These are phyloP conservation scores for Penicillium sp. DNA, from an alignment of 2,329 filamentous ascomycete genomes.

Conservation along the genomic window DNA sequence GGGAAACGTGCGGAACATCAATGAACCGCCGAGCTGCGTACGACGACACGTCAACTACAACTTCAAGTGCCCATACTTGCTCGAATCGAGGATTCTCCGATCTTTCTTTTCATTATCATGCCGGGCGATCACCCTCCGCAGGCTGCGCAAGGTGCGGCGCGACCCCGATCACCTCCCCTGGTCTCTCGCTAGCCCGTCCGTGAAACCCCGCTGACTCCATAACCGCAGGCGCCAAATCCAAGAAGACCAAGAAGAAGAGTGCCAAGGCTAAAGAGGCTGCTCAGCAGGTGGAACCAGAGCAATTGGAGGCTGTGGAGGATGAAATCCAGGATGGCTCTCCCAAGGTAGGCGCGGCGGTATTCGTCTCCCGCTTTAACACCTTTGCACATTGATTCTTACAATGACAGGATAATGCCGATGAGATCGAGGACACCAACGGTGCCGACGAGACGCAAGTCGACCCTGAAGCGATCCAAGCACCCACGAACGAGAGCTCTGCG, in stretches of 20 bases:
- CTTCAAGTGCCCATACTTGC: background rate
- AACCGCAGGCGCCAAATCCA: constrained; percentile 44
- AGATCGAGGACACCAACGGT: constrained; percentile 11
- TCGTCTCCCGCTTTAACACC: background rate
- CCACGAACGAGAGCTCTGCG: constrained; percentile 28
- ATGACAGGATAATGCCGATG: constrained; percentile 14
- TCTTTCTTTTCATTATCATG: constrained; percentile 15
- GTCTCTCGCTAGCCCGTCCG: constrained; percentile 7
- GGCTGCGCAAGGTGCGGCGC: constrained; percentile 20
- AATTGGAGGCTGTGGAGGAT: constrained; percentile 11
- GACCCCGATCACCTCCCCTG: constrained; percentile 1
- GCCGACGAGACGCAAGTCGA: constrained; percentile 7
- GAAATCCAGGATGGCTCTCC: constrained; percentile 23
- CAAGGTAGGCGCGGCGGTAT: constrained; percentile 8
- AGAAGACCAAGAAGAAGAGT: constrained; percentile 54
- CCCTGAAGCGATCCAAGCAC: constrained; percentile 34
- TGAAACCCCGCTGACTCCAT: constrained; percentile 5
- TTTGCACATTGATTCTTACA: constrained; percentile 9
- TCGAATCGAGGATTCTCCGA: background rate
- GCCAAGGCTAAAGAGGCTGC: constrained; percentile 40
- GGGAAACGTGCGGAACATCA: background rate
- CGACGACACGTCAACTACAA: constrained; percentile 8
- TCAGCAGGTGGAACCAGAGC: constrained; percentile 19
- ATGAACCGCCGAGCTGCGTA: background rate
- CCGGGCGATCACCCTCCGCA: constrained; percentile 15